Base-by-base conservation (phyloP, 805 yeast genomes). In the Saccharomycopsis fibuligera region DNA sequence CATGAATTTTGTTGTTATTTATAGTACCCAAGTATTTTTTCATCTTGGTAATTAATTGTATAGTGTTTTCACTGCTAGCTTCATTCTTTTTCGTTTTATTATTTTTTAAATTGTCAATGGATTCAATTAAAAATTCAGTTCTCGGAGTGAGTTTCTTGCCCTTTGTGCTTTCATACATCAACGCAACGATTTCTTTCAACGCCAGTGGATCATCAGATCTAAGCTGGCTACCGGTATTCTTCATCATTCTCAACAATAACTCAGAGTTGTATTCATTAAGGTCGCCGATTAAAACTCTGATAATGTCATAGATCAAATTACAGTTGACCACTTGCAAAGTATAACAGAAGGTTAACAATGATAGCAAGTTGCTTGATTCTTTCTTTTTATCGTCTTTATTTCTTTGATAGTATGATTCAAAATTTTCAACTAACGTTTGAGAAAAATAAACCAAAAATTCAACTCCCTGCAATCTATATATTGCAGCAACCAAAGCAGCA, bases 191-290 rank as follows among this genome's bases (percentile, higher is more conserved):
- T 38, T 86, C 90, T 60, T 85, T 89, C 47, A 93, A 71, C 0
- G 96, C 82, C 8, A 75, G 64, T 1, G 98, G 95, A 62, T 93
- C 99, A 62, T 93, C 99, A 3, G 86, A 68, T 60, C 99, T 79
- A 65, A 93, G 76, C 59, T 86, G 87, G 8, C 81, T 75, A 39
- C 99, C 99, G 9, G 89, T 78, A 31, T 79, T 79, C 44, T 84
- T 76, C 19, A 93, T 70, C 17, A 91, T 68, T 56, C 83, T 77
- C 45, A 91, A 67, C 43, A 93, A 68, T 16, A 87, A 64, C 57
- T 90, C 98, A 2, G 96, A 85, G 55, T 83, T 82, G 17, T 68
- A 56, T 62, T 90, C 96, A 48, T 76, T 73, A 16, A 86, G 73
- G 1, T 79, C 74, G 4, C 66, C 63, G 21, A 78, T 72, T 49